Conservation (phyloP, 75 land plant species). For the Cunninghamia lanceolata region DNA sequence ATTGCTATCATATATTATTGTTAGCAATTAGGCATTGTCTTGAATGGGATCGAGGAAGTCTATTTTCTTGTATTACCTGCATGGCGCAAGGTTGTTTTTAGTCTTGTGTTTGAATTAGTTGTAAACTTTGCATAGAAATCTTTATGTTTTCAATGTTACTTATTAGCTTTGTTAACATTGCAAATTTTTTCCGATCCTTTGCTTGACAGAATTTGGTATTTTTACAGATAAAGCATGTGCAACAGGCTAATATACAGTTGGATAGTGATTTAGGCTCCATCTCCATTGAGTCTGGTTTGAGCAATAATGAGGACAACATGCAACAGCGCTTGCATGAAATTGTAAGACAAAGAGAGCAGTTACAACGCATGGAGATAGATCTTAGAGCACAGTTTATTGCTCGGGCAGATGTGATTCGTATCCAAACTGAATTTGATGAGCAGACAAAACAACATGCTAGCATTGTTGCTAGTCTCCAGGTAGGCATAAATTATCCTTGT, state of each 20-base stretch:
- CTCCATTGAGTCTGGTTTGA: conserved; percentile 44
- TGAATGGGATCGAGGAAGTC: background rate
- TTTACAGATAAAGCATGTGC: conserved; percentile 21
- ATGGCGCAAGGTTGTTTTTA: background rate
- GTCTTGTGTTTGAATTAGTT: background rate
- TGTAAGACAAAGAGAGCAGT: conserved; percentile 70
- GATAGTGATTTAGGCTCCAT: conserved; percentile 55
- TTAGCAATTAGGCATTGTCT: background rate
- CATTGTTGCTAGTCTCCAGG: conserved; percentile 63
- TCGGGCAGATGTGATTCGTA: conserved; percentile 54
- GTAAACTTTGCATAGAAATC: background rate
- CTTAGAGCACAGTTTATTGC: conserved; percentile 71
- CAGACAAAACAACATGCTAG: conserved; percentile 77
- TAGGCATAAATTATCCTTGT: conserved; percentile 7
- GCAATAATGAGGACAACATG: conserved; percentile 38
- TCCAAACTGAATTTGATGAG: conserved; percentile 69
- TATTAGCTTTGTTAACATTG: background rate
- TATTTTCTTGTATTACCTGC: background rate
- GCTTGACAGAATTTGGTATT: background rate
- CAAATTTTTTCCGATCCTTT: background rate
- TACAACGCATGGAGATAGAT: conserved; percentile 84
- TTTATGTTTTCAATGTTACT: background rate
- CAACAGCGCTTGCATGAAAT: conserved; percentile 67
- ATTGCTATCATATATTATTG: background rate
- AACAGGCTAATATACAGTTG: conserved; percentile 49